phyloP scores from a whole-genome alignment of 2,329 filamentous ascomycete genomes.

The Pseudogymnoascus sp. region DNA sequence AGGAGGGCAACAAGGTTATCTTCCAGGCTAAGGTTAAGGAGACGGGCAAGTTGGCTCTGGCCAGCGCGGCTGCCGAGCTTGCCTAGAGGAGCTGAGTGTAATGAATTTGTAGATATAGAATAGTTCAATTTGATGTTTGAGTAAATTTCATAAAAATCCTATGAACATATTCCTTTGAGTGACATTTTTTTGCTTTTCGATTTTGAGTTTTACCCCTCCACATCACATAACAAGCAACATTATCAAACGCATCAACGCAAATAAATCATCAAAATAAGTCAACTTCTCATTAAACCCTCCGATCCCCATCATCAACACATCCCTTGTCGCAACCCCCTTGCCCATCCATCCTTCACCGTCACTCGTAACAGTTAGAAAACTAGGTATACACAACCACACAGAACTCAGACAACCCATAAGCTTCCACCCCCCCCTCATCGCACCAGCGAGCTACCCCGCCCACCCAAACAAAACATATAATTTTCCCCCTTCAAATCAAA shows the following conservation, averaged over 20 bases:
- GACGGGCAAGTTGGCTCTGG: slow-evolving; percentile 83
- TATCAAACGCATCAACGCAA: neutral
- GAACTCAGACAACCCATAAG: neutral
- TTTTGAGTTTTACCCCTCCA: neutral
- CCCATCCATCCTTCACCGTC: neutral
- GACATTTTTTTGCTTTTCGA: neutral
- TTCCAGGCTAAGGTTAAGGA: slow-evolving; percentile 89
- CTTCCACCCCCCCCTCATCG: neutral
- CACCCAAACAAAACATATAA: neutral
- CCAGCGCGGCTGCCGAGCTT: slow-evolving; percentile 72
- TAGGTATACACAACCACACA: neutral
- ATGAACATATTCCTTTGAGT: neutral
- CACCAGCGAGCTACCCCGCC: too few relatives aligned
- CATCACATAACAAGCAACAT: neutral
- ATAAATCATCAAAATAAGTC: neutral
- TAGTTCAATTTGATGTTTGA: neutral
- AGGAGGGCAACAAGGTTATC: slow-evolving; percentile 68
- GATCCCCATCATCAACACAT: neutral
- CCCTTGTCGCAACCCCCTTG: neutral
- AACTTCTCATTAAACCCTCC: neutral
- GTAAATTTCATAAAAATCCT: neutral
- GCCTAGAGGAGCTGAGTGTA: slow-evolving; percentile 34
- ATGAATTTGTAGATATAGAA: neutral
- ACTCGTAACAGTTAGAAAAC: neutral
- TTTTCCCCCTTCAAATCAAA: slow-evolving; percentile 3